Base-by-base conservation (phyloP, 345 rosid species). In the Melaleuca alternifolia region DNA sequence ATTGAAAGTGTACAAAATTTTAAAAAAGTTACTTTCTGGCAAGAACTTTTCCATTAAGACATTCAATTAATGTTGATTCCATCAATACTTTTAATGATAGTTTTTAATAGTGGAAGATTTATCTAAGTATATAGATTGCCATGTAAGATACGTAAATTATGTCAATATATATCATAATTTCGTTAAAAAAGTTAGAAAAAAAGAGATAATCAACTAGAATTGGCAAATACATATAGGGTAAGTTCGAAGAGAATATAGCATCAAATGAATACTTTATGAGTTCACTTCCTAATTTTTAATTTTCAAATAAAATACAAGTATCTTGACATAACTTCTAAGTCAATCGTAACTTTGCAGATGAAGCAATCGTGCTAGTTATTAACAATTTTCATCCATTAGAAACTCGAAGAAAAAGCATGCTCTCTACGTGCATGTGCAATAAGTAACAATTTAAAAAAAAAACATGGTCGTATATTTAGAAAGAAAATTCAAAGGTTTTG, bases 281-380 rank as follows among this genome's bases (percentile, higher is more conserved):
- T 59, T 59, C 9, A 59, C 1, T 59, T 59, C 6, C 3, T 16
- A 0, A 11, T 59, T 59, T 59, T n/a, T 33, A 6, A n/a, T 33
- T n/a, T 59, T 59, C 37, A 59, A 0, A 59, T 59, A 26, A 59
- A n/a, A 59, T n/a, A n/a, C 16, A 59, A n/a, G 7, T 59, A 12
- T 59, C 4, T 59, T 59, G 15, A n/a, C 37, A 11, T 59, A n/a
- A n/a, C 37, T n/a, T 59, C 0, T 59, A 0, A 59, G n/a, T 59
- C 6, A 33, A n/a, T 11, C 0, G 3, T 59, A n/a, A n/a, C n/a
- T 26, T 57, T 59, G 1, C 4, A 11, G 1, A 0, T 0, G 71
- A 1, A 59, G 7, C 6, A 59, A 26, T 59, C 26, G 71, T 12
- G 1, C 33, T 59, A 1, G 9, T 30, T n/a, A n/a, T 59, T 59